Base-by-base conservation (phyloP, 2,329 filamentous ascomycete genomes). In the Hymenoscyphus repandus region DNA sequence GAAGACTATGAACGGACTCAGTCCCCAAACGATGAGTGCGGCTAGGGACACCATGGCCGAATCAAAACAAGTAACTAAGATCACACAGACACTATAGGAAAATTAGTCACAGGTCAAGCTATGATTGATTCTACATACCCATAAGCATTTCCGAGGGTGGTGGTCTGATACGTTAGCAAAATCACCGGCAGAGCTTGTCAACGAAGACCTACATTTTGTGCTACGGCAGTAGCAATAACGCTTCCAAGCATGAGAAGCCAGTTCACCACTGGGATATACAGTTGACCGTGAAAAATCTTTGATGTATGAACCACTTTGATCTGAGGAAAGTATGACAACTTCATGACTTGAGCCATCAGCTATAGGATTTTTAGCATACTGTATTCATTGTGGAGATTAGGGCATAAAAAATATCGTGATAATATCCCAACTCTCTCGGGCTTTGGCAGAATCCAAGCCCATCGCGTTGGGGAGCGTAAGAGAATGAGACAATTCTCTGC, bases 1-100 rank as follows among this genome's bases (percentile, higher is more conserved):
- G 43, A 82, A 66, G 4, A 90, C 81, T n/a, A 82, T 56, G 49
- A 74, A 74, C 0, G 78, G 71, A 1, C 77, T 75, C 15, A 85
- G 65, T 12, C 79, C 74, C 86, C 86, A 91, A 30, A 90, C 83
- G 40, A 90, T 74, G 2, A 90, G 72, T 0, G 86, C 83, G 0
- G 85, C 82, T 1, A 90, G 70, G 0, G 83, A 77, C 1, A 88
- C 83, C 77, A 91, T 83, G 65, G 78, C 85, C 0, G 85, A 90
- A 50, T 85, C 85, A 62, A 90, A 82, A 64, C 89, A 88, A 0
- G 86, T 88, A 42, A 90, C 86, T 45, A 88, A 80, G 63, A 90
- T 88, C 64, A 90, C 86, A 58, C 87, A 90, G 12, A 88, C 82
- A 38, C 86, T 85, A n/a, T n/a, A n/a, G n/a, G n/a, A n/a, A n/a